Base-by-base conservation (phyloP, 164 flowering plant genomes). In the Aristolochia fimbriata region DNA sequence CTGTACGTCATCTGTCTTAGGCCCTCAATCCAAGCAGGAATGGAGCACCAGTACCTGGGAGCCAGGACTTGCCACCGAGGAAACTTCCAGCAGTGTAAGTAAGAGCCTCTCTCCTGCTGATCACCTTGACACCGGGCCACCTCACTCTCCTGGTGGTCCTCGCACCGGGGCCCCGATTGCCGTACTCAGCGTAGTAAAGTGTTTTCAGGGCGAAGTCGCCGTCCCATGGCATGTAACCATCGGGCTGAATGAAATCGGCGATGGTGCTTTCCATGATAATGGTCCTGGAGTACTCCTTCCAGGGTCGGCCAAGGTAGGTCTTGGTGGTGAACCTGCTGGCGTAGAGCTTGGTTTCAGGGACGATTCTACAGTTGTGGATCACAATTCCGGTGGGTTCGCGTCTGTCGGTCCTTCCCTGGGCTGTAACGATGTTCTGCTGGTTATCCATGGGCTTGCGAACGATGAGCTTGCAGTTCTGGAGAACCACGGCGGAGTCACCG, bases 271-370 rank as follows among this genome's bases (percentile, higher is more conserved):
- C 77, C 87, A 84, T 80, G 51, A 82, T 58, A 4, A 84, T 60
- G 0, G 85, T 78, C 68, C 71, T 68, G 0, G 87, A 56, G 68
- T 61, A 78, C 47, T 63, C 57, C 68, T 82, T 84, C 87, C 85
- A 80, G 37, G 90, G 90, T 27, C 87, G 47, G 17, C 87, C 87
- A 58, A 84, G 61, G 74, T 61, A 82, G 0, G 78, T 64, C 2
- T 47, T 70, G 47, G 70, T 60, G 51, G 33, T 54, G 70, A 77
- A 68, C 24, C 79, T 63, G 19, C 15, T 11, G 0, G 77, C 71
- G 62, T 19, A 68, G 4, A 80, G 66, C 52, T 61, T 59, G 52
- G 51, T 54, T 59, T 79, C 86, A 0, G 83, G 80, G 10, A 80
- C 78, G 17, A 83, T 83, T 3, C 76, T 56, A 63, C 86, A 75